A percentile compares a stretch with the other conserved stretches of the same genome.
Evolutionary conservation across 805 yeast species (phyloP).

Genomic region (Lipomyces spencermartinsiae): DNA sequence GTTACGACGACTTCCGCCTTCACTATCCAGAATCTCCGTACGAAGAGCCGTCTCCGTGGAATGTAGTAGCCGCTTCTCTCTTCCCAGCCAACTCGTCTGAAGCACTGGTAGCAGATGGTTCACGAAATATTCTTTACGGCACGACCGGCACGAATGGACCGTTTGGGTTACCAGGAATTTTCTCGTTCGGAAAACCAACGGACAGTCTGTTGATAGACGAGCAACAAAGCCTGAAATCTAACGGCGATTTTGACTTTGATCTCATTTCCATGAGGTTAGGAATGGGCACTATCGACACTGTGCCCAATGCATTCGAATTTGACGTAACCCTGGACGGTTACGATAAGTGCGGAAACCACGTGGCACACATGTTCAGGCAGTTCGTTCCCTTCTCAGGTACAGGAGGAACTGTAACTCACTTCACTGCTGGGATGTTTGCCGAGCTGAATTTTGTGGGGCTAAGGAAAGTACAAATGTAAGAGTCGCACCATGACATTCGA

Average conservation of each 20-base stretch:
- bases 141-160: conserved; percentile 10
- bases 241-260: conserved; percentile 8
- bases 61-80: conserved; percentile 14
- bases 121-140: conserved; percentile 13
- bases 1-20: conserved; percentile 13
- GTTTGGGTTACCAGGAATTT: no score
- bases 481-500: no score
- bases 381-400: conserved; percentile 11
- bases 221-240: conserved; percentile 8
- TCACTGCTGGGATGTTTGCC: conserved; percentile 11
- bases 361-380: conserved; percentile 3
- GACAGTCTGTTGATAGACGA: conserved; percentile 3
- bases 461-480: conserved; percentile 13
- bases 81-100: conserved; percentile 8
- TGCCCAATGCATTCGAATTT: background rate
- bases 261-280: conserved; percentile 8
- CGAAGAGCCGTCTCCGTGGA: conserved; percentile 15
- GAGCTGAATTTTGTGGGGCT: conserved; percentile 6
- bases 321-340: background rate
- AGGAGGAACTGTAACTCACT: conserved; percentile 10
- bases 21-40: conserved; percentile 13
- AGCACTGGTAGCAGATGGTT: conserved; percentile 12
- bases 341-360: conserved; percentile 13
- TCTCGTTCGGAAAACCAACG: background rate
- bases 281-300: conserved; percentile 3